Conservation (phyloP, 1,139 yeast species). For the Candida sp. region DNA sequence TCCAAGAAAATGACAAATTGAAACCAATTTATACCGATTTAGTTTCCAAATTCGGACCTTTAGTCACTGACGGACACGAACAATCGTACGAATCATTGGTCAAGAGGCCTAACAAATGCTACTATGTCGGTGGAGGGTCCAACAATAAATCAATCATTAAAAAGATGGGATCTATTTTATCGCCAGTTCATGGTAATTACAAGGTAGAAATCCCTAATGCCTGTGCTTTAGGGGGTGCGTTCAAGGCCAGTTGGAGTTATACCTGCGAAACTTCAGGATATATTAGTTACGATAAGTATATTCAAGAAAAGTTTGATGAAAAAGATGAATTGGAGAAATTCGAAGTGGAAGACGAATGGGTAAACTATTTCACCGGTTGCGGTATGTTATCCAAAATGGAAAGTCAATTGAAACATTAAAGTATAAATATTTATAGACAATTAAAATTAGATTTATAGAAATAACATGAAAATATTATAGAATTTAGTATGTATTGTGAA, state of each 20-base stretch:
- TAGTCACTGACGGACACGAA: slow-evolving; percentile 48
- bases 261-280: slow-evolving; percentile 33
- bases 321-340: slow-evolving; percentile 42
- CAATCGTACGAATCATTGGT: slow-evolving; percentile 42
- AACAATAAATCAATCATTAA: slow-evolving; percentile 63
- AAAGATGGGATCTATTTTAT: slow-evolving; percentile 70
- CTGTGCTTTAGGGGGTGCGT: slow-evolving; percentile 95
- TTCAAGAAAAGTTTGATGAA: slow-evolving; percentile 41
- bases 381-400: slow-evolving; percentile 53
- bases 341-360: slow-evolving; percentile 42
- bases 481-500: neutral
- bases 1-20: slow-evolving; percentile 8
- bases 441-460: neutral
- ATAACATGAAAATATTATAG: neutral
- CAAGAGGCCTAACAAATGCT: slow-evolving; percentile 65
- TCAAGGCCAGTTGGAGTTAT: slow-evolving; percentile 75
- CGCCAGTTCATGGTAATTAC: slow-evolving; percentile 60
- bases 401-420: slow-evolving; percentile 18
- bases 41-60: slow-evolving; percentile 33
- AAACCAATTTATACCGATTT: slow-evolving; percentile 21
- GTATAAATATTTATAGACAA: neutral
- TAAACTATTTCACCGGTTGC: slow-evolving; percentile 45
- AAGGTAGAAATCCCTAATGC: slow-evolving; percentile 82
- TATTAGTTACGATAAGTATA: slow-evolving; percentile 41
- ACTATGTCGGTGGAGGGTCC: slow-evolving; percentile 88